Conservation (phyloP, 441 rosid species). For the Viola pubescens region DNA sequence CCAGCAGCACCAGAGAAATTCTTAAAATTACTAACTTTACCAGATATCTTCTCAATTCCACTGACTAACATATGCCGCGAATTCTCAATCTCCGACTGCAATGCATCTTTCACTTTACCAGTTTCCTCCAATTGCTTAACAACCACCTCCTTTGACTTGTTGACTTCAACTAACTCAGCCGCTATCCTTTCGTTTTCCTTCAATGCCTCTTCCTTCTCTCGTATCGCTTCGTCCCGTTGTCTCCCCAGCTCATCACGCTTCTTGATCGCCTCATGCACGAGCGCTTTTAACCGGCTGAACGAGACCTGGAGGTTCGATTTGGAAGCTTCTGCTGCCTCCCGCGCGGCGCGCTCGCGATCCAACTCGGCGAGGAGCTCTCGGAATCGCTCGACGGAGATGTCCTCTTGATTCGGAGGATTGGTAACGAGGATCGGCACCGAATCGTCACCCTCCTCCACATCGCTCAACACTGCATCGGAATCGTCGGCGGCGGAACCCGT, state of each 20-base stretch:
- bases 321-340: slow-evolving; percentile 58
- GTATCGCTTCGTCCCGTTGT: slow-evolving; percentile 65
- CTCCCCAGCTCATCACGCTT: slow-evolving; percentile 63
- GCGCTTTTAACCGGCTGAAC: slow-evolving; percentile 53
- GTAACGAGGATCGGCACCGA: slow-evolving; percentile 37
- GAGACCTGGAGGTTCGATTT: slow-evolving; percentile 53
- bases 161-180: slow-evolving; percentile 41
- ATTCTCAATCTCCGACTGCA: slow-evolving; percentile 66
- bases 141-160: slow-evolving; percentile 38
- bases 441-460: slow-evolving; percentile 76
- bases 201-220: slow-evolving; percentile 50
- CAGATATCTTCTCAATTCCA: slow-evolving; percentile 90
- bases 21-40: slow-evolving; percentile 63
- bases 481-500: slow-evolving; percentile 46
- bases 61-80: slow-evolving; percentile 82
- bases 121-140: slow-evolving; percentile 42
- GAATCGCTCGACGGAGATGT: slow-evolving; percentile 36
- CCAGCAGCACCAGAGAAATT: slow-evolving; percentile 40
- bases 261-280: slow-evolving; percentile 73
- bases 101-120: slow-evolving; percentile 42
- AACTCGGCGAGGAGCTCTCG: slow-evolving; percentile 64
- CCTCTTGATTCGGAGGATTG: slow-evolving; percentile 26
- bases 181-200: slow-evolving; percentile 34
- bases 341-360: slow-evolving; percentile 72
- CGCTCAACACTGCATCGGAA: slow-evolving; percentile 71